Conservation (phyloP, 441 rosid species). For the Adansonia rubrostipa region DNA sequence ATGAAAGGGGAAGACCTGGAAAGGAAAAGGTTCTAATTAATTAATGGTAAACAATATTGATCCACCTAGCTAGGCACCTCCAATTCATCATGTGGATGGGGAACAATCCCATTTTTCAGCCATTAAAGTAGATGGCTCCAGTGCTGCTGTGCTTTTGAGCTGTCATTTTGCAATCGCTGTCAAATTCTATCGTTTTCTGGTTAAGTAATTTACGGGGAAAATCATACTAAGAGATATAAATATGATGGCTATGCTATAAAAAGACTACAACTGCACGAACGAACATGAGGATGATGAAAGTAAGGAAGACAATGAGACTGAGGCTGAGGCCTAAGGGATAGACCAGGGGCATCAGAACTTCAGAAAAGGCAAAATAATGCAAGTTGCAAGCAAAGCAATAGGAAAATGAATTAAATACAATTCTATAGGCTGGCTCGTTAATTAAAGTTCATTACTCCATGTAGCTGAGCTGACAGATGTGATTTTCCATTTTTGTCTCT, state of each 20-base stretch:
- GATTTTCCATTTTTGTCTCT: slow-evolving; percentile 14
- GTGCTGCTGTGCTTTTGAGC: slow-evolving; percentile 21
- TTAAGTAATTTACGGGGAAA: not conserved
- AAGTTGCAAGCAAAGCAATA: not conserved
- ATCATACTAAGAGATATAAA: not conserved
- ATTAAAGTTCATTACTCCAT: not conserved
- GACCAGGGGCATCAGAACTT: not conserved
- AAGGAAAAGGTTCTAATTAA: not conserved
- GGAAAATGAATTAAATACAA: not conserved
- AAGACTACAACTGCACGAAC: not conserved
- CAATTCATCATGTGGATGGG: slow-evolving; percentile 8
- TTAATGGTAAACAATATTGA: slow-evolving; percentile 7
- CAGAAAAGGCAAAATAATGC: not conserved
- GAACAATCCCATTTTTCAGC: slow-evolving; percentile 4
- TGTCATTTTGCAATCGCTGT: slow-evolving; percentile 20
- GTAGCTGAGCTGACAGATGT: not conserved
- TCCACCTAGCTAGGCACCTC: not conserved
- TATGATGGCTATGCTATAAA: not conserved
- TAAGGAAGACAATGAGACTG: not conserved
- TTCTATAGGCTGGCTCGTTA: not conserved
- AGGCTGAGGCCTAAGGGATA: too few species aligned
- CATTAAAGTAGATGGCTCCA: slow-evolving; percentile 22
- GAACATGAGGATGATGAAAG: not conserved
- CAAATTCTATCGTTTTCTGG: slow-evolving; percentile 16
- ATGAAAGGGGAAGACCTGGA: slow-evolving; percentile 14